A percentile compares a stretch with the other conserved stretches of the same genome.
phyloP scores from a whole-genome alignment of 2,329 filamentous ascomycete genomes.

The Penicillium sp. region DNA sequence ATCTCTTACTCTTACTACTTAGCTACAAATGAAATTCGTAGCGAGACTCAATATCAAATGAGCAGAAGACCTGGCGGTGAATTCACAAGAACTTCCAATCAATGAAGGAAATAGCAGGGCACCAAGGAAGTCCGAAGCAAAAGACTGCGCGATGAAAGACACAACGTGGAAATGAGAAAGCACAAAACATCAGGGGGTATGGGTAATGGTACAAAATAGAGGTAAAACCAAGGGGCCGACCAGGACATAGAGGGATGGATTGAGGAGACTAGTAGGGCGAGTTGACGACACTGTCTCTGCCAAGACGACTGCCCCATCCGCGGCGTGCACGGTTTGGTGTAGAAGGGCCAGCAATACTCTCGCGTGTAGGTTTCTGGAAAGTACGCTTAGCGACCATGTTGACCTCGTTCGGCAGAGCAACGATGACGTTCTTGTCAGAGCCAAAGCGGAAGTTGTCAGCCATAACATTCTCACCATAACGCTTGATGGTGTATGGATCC shows the following conservation, averaged over 20 bases:
- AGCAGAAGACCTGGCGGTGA: not conserved
- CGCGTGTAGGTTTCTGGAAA: conserved; percentile 81
- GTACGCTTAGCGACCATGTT: conserved; percentile 91
- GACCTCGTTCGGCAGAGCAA: conserved; percentile 93
- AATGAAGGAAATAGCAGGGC: not conserved
- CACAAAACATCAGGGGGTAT: conserved; percentile 30
- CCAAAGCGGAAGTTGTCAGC: conserved; percentile 98
- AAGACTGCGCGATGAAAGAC: conserved; percentile 1
- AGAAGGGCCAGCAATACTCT: conserved; percentile 74
- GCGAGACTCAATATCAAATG: not conserved
- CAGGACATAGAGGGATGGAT: not conserved
- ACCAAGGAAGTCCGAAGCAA: not conserved
- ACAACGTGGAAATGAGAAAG: conserved; percentile 5
- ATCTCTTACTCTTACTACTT: too few species aligned
- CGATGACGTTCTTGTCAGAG: conserved; percentile 95
- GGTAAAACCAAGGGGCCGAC: conserved; percentile 8
- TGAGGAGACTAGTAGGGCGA: conserved; percentile 52
- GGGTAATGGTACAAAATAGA: conserved; percentile 24
- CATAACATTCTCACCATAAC: conserved; percentile 91
- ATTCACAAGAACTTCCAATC: not conserved
- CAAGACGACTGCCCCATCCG: conserved; percentile 49
- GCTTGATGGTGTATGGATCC: conserved; percentile 93
- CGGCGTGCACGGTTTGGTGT: conserved; percentile 42
- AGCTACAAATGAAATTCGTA: not conserved
- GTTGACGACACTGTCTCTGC: conserved; percentile 79